These are phyloP conservation scores for Smittium mucronatum DNA, from an alignment of 371 early-diverging fungal species.

Conservation along the genomic window DNA sequence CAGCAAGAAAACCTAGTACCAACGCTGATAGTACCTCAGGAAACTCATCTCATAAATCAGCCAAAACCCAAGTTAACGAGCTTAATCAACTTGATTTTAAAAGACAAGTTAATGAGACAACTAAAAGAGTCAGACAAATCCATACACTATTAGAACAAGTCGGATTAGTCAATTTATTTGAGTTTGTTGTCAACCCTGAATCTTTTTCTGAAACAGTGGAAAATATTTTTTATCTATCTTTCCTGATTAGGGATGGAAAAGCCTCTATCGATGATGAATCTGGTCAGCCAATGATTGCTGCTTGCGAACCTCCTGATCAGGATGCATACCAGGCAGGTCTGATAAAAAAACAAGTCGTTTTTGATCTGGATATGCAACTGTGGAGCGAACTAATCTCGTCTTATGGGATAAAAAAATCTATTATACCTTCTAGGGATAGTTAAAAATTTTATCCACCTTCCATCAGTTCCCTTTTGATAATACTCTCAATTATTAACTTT, in stretches of 20 bases:
- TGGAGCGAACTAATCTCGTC: constrained; percentile 60
- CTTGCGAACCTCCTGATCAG: constrained; percentile 43
- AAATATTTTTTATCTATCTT: constrained; percentile 87
- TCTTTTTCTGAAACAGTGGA: constrained; percentile 89
- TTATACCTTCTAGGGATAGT: constrained; percentile 41
- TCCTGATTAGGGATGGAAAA: constrained; percentile 71
- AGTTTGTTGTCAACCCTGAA: constrained; percentile 77
- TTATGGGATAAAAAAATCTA: constrained; percentile 42
- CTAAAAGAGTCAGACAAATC: constrained; percentile 58
- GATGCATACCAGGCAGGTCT: constrained; percentile 48
- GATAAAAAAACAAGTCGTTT: constrained; percentile 66
- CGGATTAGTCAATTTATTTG: constrained; percentile 56
- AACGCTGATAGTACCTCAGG: constrained; percentile 28
- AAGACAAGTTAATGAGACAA: constrained; percentile 78
- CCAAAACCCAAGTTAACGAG: constrained; percentile 23
- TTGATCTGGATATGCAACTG: constrained; percentile 54
- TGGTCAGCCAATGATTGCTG: constrained; percentile 51
- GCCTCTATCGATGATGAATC: constrained; percentile 55
- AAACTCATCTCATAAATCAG: constrained; percentile 12
- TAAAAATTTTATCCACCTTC: too few relatives aligned
- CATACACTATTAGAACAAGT: constrained; percentile 40
- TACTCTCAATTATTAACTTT: too few relatives aligned
- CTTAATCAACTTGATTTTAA: constrained; percentile 20
- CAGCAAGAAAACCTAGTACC: neutral
- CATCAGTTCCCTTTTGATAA: too few relatives aligned